A percentile compares a stretch with the other conserved stretches of the same genome.
These are phyloP conservation scores for Geosmithia morbida DNA, from an alignment of 2,329 filamentous ascomycete genomes.

Conservation along the genomic window DNA sequence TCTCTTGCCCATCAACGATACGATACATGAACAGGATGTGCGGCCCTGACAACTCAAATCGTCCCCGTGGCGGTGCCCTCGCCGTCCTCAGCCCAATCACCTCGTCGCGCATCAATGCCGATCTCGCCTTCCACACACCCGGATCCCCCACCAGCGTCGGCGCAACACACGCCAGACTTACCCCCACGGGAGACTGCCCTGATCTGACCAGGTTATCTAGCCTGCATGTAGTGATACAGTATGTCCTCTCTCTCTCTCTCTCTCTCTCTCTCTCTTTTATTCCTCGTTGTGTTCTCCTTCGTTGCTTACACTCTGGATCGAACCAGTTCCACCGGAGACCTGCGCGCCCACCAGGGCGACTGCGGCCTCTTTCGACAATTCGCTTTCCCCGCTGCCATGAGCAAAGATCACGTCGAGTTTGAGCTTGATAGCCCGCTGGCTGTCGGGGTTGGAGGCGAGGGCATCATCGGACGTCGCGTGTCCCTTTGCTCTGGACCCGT, in stretches of 20 bases:
- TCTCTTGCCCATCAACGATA: background rate
- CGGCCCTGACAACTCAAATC: conserved; percentile 23
- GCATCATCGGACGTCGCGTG: conserved; percentile 33
- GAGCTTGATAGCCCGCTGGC: conserved; percentile 22
- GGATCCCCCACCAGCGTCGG: conserved; percentile 18
- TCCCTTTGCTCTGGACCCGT: conserved; percentile 18
- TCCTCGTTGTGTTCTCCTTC: background rate
- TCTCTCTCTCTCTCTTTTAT: background rate
- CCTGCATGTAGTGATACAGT: conserved; percentile 30
- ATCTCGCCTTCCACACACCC: conserved; percentile 28
- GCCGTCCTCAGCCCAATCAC: conserved; percentile 21
- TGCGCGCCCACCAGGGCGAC: conserved; percentile 22
- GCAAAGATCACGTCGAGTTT: conserved; percentile 15
- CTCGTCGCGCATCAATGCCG: conserved; percentile 8
- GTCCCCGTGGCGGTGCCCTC: conserved; percentile 29
- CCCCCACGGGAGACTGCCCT: conserved; percentile 10
- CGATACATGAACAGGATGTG: conserved; percentile 21
- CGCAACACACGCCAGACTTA: conserved; percentile 28
- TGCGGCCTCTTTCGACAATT: conserved; percentile 28
- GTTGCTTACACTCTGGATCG: background rate
- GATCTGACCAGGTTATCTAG: conserved; percentile 7
- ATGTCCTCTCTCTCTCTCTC: conserved; percentile 6
- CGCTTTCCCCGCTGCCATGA: conserved; percentile 8
- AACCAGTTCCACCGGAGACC: conserved; percentile 24
- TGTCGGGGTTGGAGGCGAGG: conserved; percentile 26